phyloP scores from a whole-genome alignment of 495 filamentous ascomycete genomes.

The Penicillium subrubescens region DNA sequence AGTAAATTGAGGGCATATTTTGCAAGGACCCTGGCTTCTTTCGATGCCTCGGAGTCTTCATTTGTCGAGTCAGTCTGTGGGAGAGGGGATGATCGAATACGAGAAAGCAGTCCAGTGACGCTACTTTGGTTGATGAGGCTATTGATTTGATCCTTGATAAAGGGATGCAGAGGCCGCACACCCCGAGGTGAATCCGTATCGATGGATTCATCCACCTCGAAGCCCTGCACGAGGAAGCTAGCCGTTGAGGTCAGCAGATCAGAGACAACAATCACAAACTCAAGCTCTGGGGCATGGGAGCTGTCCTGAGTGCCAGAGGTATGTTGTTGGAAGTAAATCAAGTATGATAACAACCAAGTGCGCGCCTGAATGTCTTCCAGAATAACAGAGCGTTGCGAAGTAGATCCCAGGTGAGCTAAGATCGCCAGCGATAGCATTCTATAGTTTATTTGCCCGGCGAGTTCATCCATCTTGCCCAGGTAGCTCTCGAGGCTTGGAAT shows the following conservation, averaged over 20 bases:
- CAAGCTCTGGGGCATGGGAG: slow-evolving; percentile 52
- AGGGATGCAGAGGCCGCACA: slow-evolving; percentile 49
- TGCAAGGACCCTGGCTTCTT: slow-evolving; percentile 75
- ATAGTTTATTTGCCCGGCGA: slow-evolving; percentile 56
- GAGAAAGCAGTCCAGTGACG: slow-evolving; percentile 60
- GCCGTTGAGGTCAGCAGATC: slow-evolving; percentile 63
- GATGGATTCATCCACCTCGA: slow-evolving; percentile 53
- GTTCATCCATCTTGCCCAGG: slow-evolving; percentile 45
- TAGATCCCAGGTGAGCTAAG: slow-evolving; percentile 33
- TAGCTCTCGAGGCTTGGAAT: slow-evolving; percentile 46
- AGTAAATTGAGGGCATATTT: slow-evolving; percentile 85
- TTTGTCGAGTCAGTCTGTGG: slow-evolving; percentile 29
- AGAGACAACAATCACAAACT: slow-evolving; percentile 67
- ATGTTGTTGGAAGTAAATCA: slow-evolving; percentile 71
- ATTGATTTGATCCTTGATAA: slow-evolving; percentile 60
- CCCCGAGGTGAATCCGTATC: slow-evolving; percentile 33
- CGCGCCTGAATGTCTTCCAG: slow-evolving; percentile 40
- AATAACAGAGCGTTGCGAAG: slow-evolving; percentile 24
- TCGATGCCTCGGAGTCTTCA: slow-evolving; percentile 35
- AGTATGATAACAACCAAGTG: slow-evolving; percentile 79
- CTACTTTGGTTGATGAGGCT: slow-evolving; percentile 67
- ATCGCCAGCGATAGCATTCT: slow-evolving; percentile 55
- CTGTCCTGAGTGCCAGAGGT: slow-evolving; percentile 45
- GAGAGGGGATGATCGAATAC: slow-evolving; percentile 36
- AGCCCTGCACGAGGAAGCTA: slow-evolving; percentile 53